Percentiles rank a stretch among this genome's conserved stretches.
Conservation (phyloP, 2,329 filamentous ascomycete species). For the Epicoccum sorghinum region DNA sequence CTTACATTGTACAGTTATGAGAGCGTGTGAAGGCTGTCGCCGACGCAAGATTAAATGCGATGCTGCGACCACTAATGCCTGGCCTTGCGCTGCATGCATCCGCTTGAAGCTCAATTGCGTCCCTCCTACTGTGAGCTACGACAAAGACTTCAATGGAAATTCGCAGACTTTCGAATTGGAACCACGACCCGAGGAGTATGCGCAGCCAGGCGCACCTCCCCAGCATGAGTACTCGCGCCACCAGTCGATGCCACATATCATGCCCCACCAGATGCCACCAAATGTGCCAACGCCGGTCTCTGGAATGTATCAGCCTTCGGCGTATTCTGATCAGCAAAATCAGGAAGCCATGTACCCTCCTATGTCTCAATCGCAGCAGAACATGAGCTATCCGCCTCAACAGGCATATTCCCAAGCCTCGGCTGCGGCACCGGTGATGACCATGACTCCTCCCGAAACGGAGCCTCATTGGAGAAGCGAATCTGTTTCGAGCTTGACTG, state of each 20-base stretch:
- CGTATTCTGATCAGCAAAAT: constrained; percentile 41
- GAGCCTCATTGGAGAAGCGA: constrained; percentile 50
- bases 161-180: constrained; percentile 51
- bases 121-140: constrained; percentile 80
- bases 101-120: constrained; percentile 92
- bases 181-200: constrained; percentile 48
- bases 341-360: constrained; percentile 46
- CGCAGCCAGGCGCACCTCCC: constrained; percentile 42
- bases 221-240: constrained; percentile 51
- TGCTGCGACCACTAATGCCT: constrained; percentile 93
- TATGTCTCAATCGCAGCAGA: constrained; percentile 45
- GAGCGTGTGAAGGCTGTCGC: constrained; percentile 93
- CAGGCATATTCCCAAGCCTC: constrained; percentile 42
- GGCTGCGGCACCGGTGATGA: constrained; percentile 31
- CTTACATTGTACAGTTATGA: constrained; percentile 72
- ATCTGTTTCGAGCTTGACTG: constrained; percentile 70
- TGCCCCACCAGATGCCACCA: constrained; percentile 38
- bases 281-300: constrained; percentile 38
- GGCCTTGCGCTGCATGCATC: constrained; percentile 94
- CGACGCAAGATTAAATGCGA: constrained; percentile 98
- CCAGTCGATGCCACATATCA: constrained; percentile 36
- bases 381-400: constrained; percentile 42
- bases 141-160: constrained; percentile 59
- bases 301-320: constrained; percentile 45
- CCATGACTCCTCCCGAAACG: constrained; percentile 56